Evolutionary conservation across 352 stramenopile species (phyloP).

Genomic region (Phytophthora uliginosa): DNA sequence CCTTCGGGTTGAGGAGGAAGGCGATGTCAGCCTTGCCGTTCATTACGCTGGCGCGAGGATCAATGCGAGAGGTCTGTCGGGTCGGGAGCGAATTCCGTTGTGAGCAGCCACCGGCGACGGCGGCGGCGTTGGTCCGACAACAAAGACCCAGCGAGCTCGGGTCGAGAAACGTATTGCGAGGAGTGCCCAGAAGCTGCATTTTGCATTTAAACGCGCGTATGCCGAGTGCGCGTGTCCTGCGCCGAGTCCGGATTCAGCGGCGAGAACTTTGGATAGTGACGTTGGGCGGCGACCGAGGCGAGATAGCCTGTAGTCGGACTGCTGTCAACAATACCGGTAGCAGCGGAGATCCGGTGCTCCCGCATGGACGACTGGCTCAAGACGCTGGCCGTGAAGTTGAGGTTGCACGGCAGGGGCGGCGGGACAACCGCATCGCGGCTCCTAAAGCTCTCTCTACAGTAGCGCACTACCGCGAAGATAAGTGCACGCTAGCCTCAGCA

Average conservation of each 20-base stretch:
- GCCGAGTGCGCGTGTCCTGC: conserved; percentile 6
- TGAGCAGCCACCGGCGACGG: conserved; percentile 8
- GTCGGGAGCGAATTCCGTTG: conserved; percentile 18
- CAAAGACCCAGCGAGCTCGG: conserved; percentile 21
- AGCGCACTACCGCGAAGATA: background rate
- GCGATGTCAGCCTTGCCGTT: conserved; percentile 51
- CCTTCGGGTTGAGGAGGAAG: conserved; percentile 49
- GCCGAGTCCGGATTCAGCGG: conserved; percentile 16
- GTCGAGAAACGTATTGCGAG: conserved; percentile 26
- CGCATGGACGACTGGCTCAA: background rate
- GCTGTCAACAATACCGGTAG: conserved; percentile 32
- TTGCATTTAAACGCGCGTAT: conserved; percentile 9
- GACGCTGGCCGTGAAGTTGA: conserved; percentile 3
- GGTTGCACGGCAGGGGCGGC: conserved; percentile 5
- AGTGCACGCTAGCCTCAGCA: background rate
- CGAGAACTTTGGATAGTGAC: conserved; percentile 14
- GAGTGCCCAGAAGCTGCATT: conserved; percentile 25
- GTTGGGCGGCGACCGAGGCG: background rate
- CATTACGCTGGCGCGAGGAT: conserved; percentile 22
- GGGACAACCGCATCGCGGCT: background rate
- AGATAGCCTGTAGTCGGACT: background rate
- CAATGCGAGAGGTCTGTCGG: conserved; percentile 1
- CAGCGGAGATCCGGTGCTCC: conserved; percentile 7
- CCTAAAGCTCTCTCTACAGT: background rate
- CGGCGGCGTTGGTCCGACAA: conserved; percentile 3